phyloP scores from a whole-genome alignment of 257 asterid species.

The Scutellaria galericulata region DNA sequence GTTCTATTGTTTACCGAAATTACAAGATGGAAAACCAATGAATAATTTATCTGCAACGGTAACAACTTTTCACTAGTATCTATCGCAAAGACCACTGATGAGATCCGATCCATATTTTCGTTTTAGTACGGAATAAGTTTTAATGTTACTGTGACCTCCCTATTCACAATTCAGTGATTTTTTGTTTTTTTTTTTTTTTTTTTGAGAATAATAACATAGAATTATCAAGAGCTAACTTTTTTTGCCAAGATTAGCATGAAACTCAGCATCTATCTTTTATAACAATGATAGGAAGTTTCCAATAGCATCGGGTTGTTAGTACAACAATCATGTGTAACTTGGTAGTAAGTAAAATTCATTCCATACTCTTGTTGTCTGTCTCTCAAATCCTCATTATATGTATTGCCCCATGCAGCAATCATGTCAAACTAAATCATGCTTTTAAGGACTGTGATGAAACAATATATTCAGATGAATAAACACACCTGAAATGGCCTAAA shows the following conservation, averaged over 20 bases:
- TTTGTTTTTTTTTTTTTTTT: too few relatives aligned
- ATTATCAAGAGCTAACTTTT: not conserved
- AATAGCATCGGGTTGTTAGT: not conserved
- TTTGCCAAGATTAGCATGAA: too few relatives aligned
- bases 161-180: not conserved
- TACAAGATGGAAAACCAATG: not conserved
- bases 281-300: not conserved
- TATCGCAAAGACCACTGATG: not conserved
- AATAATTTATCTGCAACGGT: not conserved
- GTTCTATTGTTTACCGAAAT: not conserved
- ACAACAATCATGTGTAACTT: not conserved
- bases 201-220: too few relatives aligned
- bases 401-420: not conserved
- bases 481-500: constrained; percentile 85
- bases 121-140: not conserved
- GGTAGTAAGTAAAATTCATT: not conserved
- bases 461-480: constrained; percentile 15
- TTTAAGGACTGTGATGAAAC: not conserved
- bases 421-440: not conserved
- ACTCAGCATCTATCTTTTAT: not conserved
- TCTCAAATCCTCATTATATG: not conserved
- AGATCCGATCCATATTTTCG: too few relatives aligned
- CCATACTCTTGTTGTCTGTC: not conserved
- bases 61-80: not conserved
- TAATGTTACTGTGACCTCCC: not conserved